Evolutionary conservation across 73 alveolate genomes (phyloP).

Genomic region (Diophrys appendiculata): DNA sequence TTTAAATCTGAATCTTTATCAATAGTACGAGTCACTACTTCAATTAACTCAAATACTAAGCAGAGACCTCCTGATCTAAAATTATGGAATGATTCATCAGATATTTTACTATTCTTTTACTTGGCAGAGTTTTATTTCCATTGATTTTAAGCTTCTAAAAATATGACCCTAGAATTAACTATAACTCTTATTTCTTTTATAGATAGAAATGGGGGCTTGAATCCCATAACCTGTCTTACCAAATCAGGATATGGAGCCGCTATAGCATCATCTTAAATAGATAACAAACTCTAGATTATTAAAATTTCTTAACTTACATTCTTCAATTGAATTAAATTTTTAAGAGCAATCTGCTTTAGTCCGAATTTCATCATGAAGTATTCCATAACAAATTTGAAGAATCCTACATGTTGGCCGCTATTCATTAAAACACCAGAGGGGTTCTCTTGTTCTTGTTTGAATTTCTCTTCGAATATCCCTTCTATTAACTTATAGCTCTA

Average conservation of each 20-base stretch:
- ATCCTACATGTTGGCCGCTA: slow-evolving; percentile 1
- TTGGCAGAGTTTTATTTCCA: slow-evolving; percentile 13
- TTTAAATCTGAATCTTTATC: slow-evolving; percentile 39
- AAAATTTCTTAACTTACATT: too few species aligned
- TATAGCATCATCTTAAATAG: too few species aligned
- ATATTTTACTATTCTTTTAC: slow-evolving; percentile 10
- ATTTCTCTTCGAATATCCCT: slow-evolving; percentile 39
- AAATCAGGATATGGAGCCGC: too few species aligned
- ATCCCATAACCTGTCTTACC: too few species aligned
- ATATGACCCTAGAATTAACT: background rate
- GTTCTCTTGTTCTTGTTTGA: slow-evolving; percentile 14
- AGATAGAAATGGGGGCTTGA: too few species aligned
- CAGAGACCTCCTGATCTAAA: slow-evolving; percentile 46
- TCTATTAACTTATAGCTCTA: slow-evolving; percentile 31
- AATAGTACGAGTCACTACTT: slow-evolving; percentile 14
- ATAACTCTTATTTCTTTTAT: slow-evolving; percentile 1
- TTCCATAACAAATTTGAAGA: slow-evolving; percentile 30
- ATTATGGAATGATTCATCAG: slow-evolving; percentile 21
- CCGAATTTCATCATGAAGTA: slow-evolving; percentile 42
- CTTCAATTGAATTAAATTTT: slow-evolving; percentile 10
- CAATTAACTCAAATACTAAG: slow-evolving; percentile 40
- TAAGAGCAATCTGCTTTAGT: slow-evolving; percentile 49
- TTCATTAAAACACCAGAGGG: background rate
- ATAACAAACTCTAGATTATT: too few species aligned
- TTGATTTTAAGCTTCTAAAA: slow-evolving; percentile 14